Evolutionary conservation across 2,329 filamentous ascomycete species (phyloP).

Genomic region (Botrytis deweyae): DNA sequence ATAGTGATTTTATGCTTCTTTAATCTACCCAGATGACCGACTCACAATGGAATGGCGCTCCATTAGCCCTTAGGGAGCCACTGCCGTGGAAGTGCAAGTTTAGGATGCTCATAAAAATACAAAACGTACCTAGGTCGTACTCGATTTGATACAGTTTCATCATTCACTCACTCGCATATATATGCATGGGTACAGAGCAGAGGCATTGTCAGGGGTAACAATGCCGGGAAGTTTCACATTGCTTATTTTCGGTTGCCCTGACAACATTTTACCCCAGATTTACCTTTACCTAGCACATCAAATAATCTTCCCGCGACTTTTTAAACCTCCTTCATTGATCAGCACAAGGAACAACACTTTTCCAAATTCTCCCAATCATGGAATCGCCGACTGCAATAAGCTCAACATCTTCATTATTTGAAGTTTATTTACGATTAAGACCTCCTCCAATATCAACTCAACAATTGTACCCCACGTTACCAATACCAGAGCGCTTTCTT

Average conservation of each 20-base stretch:
- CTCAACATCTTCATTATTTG: constrained; percentile 65
- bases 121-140: not conserved
- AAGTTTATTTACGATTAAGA: constrained; percentile 85
- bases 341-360: constrained; percentile 11
- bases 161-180: not conserved
- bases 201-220: constrained; percentile 4
- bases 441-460: constrained; percentile 52
- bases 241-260: constrained; percentile 5
- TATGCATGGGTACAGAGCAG: not conserved
- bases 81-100: not conserved
- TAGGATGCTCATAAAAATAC: not conserved
- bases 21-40: not conserved
- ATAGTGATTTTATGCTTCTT: not conserved
- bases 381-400: constrained; percentile 42
- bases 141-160: not conserved
- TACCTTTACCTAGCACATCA: not conserved
- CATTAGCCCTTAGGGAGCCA: not conserved
- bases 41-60: not conserved
- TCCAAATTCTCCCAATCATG: constrained; percentile 35
- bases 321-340: constrained; percentile 10
- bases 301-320: constrained; percentile 14
- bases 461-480: constrained; percentile 41
- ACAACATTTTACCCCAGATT: constrained; percentile 19
- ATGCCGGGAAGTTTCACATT: not conserved
- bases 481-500: constrained; percentile 67